A percentile compares a stretch with the other conserved stretches of the same genome.
phyloP scores from a whole-genome alignment of 257 asterid species.

The Eucommia ulmoides region DNA sequence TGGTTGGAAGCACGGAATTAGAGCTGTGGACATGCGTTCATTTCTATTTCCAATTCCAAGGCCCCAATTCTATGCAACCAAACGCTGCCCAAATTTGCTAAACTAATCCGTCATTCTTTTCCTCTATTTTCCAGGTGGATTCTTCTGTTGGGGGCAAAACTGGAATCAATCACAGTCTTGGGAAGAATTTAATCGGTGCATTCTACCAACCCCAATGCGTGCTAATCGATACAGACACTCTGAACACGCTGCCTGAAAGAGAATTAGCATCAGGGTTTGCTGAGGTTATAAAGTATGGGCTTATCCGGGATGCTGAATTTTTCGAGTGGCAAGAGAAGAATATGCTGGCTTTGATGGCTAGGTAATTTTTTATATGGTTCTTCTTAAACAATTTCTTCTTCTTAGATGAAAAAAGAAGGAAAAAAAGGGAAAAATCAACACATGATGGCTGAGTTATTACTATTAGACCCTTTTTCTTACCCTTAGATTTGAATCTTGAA shows the following conservation, averaged over 20 bases:
- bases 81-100: no score
- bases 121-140: conserved; percentile 68
- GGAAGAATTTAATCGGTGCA: conserved; percentile 90
- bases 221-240: conserved; percentile 79
- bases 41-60: no score
- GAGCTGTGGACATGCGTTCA: no score
- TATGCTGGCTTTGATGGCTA: conserved; percentile 61
- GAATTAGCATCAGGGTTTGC: conserved; percentile 97
- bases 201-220: conserved; percentile 99
- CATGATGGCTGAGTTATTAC: no score
- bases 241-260: conserved; percentile 83
- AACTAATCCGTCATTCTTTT: conserved; percentile 4
- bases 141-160: conserved; percentile 99
- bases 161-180: conserved; percentile 97
- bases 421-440: no score
- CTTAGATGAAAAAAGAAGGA: neutral
- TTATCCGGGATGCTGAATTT: conserved; percentile 76
- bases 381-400: neutral
- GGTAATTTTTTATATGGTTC: no score
- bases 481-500: no score
- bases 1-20: no score
- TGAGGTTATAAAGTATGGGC: conserved; percentile 91
- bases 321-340: conserved; percentile 96
- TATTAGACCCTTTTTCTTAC: no score
- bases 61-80: no score